Evolutionary conservation across 352 stramenopile genomes (phyloP).

Genomic region (Nannochloropsis limnetica): DNA sequence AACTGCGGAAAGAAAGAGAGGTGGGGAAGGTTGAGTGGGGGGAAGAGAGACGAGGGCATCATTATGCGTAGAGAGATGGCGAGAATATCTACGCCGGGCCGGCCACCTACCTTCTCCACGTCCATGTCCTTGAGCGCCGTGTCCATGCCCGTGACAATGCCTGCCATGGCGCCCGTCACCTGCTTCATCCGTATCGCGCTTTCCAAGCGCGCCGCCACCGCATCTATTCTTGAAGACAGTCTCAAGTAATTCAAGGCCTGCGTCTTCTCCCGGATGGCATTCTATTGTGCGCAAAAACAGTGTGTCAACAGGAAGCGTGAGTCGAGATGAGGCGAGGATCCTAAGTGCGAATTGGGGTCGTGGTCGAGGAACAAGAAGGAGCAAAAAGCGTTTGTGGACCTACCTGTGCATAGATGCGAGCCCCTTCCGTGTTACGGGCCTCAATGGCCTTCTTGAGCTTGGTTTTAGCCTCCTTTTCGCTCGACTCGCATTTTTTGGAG

Average conservation of each 20-base stretch:
- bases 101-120: conserved; percentile 61
- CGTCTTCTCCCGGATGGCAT: conserved; percentile 78
- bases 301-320: background rate
- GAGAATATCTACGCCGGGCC: background rate
- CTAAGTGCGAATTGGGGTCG: background rate
- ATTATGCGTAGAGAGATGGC: background rate
- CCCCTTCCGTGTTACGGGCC: conserved; percentile 90
- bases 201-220: conserved; percentile 85
- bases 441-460: conserved; percentile 89
- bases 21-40: conserved; percentile 47
- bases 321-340: background rate
- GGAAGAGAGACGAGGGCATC: background rate
- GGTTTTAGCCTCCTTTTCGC: conserved; percentile 77
- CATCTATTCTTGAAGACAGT: conserved; percentile 87
- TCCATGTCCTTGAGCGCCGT: conserved; percentile 92
- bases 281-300: conserved; percentile 43
- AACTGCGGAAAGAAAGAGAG: background rate
- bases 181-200: conserved; percentile 89
- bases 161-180: conserved; percentile 86
- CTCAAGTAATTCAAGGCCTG: conserved; percentile 87
- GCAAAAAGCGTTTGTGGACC: no score
- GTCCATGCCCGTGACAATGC: conserved; percentile 91
- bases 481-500: conserved; percentile 97
- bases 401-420: conserved; percentile 86
- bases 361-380: background rate